Percentiles rank a stretch among this genome's conserved stretches.
Conservation (phyloP, 352 stramenopile species). For the Phytophthora tubulina region DNA sequence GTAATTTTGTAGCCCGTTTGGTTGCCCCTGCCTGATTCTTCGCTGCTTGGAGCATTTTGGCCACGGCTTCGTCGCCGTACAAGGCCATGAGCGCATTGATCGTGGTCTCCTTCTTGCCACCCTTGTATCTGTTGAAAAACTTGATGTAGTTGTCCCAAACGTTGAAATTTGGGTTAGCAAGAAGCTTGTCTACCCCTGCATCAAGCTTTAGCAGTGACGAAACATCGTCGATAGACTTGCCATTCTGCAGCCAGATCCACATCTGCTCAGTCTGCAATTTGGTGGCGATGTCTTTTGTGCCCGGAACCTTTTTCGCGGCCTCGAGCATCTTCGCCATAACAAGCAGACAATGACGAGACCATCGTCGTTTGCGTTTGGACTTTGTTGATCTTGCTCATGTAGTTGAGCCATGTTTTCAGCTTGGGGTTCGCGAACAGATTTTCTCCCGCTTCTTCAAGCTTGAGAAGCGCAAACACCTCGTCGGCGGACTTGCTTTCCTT, state of each 20-base stretch:
- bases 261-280: conserved; percentile 3
- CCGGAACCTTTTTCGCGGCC: neutral
- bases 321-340: neutral
- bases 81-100: neutral
- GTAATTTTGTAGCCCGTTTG: conserved; percentile 1
- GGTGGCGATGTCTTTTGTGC: neutral
- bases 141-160: conserved; percentile 1
- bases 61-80: conserved; percentile 3
- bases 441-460: neutral
- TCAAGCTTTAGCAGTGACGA: conserved; percentile 8
- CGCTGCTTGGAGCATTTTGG: conserved; percentile 8
- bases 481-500: neutral
- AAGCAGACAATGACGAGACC: neutral
- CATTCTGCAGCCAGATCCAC: neutral
- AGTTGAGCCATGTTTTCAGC: neutral
- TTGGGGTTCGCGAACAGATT: neutral
- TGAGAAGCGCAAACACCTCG: neutral
- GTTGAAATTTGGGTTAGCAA: conserved; percentile 7
- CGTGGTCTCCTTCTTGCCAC: neutral
- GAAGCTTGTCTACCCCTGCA: neutral
- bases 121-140: neutral
- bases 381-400: neutral
- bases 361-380: neutral
- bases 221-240: conserved; percentile 2
- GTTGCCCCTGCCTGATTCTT: neutral